Evolutionary conservation across 2,329 filamentous ascomycete genomes (phyloP).

Genomic region (Clonostachys byssicola): DNA sequence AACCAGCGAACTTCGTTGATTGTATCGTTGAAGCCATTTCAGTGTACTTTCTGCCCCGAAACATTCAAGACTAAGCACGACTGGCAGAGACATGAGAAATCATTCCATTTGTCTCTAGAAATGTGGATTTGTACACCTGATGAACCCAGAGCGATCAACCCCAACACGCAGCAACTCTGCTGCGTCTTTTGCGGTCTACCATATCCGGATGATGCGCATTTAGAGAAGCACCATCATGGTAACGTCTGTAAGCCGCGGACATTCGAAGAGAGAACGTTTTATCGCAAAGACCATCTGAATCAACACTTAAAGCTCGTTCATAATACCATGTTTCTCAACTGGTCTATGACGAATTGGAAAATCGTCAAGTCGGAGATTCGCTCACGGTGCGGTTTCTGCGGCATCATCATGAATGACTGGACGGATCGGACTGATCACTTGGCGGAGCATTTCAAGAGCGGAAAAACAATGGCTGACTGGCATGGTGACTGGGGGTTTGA

Average conservation of each 20-base stretch:
- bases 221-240: slow-evolving; percentile 55
- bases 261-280: slow-evolving; percentile 58
- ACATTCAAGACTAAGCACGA: slow-evolving; percentile 66
- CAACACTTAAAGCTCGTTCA: slow-evolving; percentile 62
- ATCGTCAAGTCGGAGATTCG: slow-evolving; percentile 55
- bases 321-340: slow-evolving; percentile 53
- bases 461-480: slow-evolving; percentile 65
- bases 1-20: slow-evolving; percentile 25
- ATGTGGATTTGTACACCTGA: slow-evolving; percentile 61
- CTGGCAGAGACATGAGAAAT: slow-evolving; percentile 69
- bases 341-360: slow-evolving; percentile 65
- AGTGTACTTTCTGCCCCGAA: slow-evolving; percentile 67
- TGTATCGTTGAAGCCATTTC: slow-evolving; percentile 51
- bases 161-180: slow-evolving; percentile 49
- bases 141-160: slow-evolving; percentile 49
- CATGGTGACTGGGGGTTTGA: slow-evolving; percentile 69
- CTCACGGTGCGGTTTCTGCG: slow-evolving; percentile 64
- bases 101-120: slow-evolving; percentile 59
- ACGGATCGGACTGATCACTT: slow-evolving; percentile 56
- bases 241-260: slow-evolving; percentile 61
- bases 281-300: slow-evolving; percentile 63
- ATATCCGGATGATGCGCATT: slow-evolving; percentile 50
- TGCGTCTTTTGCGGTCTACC: slow-evolving; percentile 58
- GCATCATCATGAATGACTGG: slow-evolving; percentile 58
- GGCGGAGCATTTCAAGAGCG: slow-evolving; percentile 63